phyloP scores from a whole-genome alignment of 2,329 filamentous ascomycete genomes.

The Exserohilum rostratum region DNA sequence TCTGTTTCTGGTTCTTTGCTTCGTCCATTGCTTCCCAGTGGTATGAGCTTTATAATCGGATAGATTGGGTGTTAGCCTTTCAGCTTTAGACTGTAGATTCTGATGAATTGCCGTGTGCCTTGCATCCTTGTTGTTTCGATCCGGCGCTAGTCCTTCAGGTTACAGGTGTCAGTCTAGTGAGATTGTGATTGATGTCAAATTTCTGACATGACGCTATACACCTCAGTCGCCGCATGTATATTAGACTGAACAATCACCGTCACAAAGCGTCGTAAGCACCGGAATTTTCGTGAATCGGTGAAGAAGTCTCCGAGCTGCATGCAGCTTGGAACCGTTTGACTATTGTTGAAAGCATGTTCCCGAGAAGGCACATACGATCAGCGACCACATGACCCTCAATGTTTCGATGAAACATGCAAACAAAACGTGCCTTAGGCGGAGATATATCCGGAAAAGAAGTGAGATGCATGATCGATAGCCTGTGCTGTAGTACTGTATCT shows the following conservation, averaged over 20 bases:
- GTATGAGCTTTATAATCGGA: not conserved
- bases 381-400: not conserved
- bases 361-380: not conserved
- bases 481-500: not conserved
- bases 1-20: not conserved
- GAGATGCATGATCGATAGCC: not conserved
- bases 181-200: conserved; percentile 4
- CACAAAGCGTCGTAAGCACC: not conserved
- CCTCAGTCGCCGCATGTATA: not conserved
- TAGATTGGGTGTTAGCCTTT: not conserved
- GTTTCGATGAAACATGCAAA: not conserved
- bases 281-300: not conserved
- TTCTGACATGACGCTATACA: conserved; percentile 4
- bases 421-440: not conserved
- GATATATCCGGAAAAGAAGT: not conserved
- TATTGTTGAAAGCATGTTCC: not conserved
- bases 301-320: not conserved
- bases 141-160: not conserved
- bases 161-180: conserved; percentile 2
- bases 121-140: not conserved
- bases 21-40: not conserved
- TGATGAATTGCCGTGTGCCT: not conserved
- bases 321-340: not conserved
- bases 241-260: not conserved
- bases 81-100: not conserved